Evolutionary conservation across 495 filamentous ascomycete genomes (phyloP), one percentile per base, ranked within the genome.

Genomic region (Penicillium taxi): DNA sequence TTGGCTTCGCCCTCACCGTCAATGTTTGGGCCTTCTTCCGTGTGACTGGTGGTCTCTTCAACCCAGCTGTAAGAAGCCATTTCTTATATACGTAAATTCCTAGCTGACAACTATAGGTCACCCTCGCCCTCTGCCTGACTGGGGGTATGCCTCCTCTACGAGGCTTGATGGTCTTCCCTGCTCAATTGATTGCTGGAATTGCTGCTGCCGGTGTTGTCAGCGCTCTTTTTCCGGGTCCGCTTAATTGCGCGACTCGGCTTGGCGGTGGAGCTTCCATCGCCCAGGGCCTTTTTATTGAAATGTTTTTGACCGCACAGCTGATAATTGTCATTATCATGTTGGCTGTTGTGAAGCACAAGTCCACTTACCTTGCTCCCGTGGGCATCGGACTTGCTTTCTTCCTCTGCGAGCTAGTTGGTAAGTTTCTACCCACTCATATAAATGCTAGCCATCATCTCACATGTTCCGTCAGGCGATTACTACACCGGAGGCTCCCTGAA

Each of bases 1-100:
- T 91, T 45, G 86, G 84, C 1, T 75, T 87, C 49, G 77, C 80
- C 7, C 66, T 93, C 37, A 75, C 75, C 7, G 82, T 84, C 52
- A 91, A 89, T 48, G 83, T 82, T 1, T 94, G 82, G 85, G 74
- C 84, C 1, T 93, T 90, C 66, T 91, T 82, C 58, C 75, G 84
- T 7, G 74, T 91, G 21, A 80, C 72, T 2, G 86, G 86, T 6
- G 85, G 84, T 7, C 56, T 87, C 7, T 93, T 91, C 58, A 91
- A 93, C 48, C 87, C 87, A 0, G 82, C 78, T 25, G 81, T 78
- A 58, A 51, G 64, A 9, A 9, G 5, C 5, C 3, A 15, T 15
- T 13, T 25, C 12, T 35, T 7, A 11, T 1, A 1, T 4, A 22
- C 9, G 5, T 7, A n/a, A 5, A 8, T 15, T 1, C 9, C 16